Conservation (phyloP, 73 alveolate species). For the Urostyla sp. region DNA sequence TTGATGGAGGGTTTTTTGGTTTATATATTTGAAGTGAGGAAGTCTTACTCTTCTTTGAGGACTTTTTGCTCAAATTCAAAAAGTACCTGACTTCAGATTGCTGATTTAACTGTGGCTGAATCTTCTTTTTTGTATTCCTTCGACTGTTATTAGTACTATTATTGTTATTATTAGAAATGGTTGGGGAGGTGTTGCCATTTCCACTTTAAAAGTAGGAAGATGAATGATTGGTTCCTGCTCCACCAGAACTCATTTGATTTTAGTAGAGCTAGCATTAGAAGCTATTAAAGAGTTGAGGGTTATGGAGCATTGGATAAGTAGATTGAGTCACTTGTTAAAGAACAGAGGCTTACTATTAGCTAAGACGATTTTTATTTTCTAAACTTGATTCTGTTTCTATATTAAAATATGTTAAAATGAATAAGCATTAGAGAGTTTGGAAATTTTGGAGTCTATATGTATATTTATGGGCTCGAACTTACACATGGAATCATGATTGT, state of each 20-base stretch:
- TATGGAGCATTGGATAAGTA: slow-evolving; percentile 6
- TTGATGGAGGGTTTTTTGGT: slow-evolving; percentile 53
- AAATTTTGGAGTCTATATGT: slow-evolving; percentile 11
- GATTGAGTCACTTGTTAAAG: background rate
- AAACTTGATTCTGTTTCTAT: background rate
- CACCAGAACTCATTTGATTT: no score
- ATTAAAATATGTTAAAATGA: background rate
- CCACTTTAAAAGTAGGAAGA: slow-evolving; percentile 10
- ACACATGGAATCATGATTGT: background rate
- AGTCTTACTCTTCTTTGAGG: slow-evolving; percentile 5
- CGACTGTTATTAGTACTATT: background rate
- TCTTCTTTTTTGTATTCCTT: slow-evolving; percentile 42
- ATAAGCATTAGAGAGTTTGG: slow-evolving; percentile 20
- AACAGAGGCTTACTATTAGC: background rate
- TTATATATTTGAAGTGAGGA: slow-evolving; percentile 31
- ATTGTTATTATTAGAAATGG: background rate
- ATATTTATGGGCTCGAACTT: slow-evolving; percentile 14
- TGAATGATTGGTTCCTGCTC: slow-evolving; percentile 5
- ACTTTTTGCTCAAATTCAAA: slow-evolving; percentile 9
- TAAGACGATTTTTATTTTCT: no score
- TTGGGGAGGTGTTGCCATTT: background rate
- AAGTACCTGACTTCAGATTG: slow-evolving; percentile 34
- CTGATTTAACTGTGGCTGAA: background rate
- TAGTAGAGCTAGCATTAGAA: no score
- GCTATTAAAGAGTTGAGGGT: no score